These are phyloP conservation scores for Ceratobasidium sp. DNA, from an alignment of 1,284 basidiomycete species.

Conservation along the genomic window DNA sequence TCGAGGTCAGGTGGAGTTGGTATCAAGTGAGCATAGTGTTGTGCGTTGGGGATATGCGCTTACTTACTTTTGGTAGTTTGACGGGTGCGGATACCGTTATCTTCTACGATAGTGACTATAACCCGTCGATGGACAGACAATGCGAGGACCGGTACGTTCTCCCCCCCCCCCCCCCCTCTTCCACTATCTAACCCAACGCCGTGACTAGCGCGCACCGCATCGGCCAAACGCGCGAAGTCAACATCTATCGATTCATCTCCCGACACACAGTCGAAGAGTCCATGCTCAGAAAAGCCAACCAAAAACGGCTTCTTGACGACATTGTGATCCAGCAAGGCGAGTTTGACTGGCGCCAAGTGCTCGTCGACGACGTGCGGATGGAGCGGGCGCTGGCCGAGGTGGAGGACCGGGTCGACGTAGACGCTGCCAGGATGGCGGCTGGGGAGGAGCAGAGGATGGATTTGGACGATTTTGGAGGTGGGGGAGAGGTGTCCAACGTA, in stretches of 20 bases:
- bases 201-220: slow-evolving; percentile 83
- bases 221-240: slow-evolving; percentile 95
- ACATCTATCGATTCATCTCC: slow-evolving; percentile 96
- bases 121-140: slow-evolving; percentile 96
- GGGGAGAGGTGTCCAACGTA: slow-evolving; percentile 55
- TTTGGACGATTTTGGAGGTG: slow-evolving; percentile 74
- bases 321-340: slow-evolving; percentile 94
- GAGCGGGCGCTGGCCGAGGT: slow-evolving; percentile 81
- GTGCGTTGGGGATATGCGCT: slow-evolving; percentile 10
- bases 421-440: slow-evolving; percentile 81
- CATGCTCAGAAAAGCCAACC: slow-evolving; percentile 95
- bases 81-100: slow-evolving; percentile 98
- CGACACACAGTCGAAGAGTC: slow-evolving; percentile 95
- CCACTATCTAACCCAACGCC: not conserved
- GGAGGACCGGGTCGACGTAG: slow-evolving; percentile 88
- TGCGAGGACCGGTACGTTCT: slow-evolving; percentile 86
- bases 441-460: slow-evolving; percentile 84
- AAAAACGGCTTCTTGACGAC: slow-evolving; percentile 91
- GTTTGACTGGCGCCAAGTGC: slow-evolving; percentile 93
- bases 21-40: slow-evolving; percentile 77
- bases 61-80: slow-evolving; percentile 61
- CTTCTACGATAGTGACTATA: slow-evolving; percentile 98
- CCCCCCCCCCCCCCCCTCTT: not conserved
- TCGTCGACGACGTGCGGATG: slow-evolving; percentile 62
- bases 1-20: slow-evolving; percentile 95